Evolutionary conservation across 306 rosid genomes (phyloP), one percentile per base, ranked within the genome.

Genomic region (Spatholobus suberectus): DNA sequence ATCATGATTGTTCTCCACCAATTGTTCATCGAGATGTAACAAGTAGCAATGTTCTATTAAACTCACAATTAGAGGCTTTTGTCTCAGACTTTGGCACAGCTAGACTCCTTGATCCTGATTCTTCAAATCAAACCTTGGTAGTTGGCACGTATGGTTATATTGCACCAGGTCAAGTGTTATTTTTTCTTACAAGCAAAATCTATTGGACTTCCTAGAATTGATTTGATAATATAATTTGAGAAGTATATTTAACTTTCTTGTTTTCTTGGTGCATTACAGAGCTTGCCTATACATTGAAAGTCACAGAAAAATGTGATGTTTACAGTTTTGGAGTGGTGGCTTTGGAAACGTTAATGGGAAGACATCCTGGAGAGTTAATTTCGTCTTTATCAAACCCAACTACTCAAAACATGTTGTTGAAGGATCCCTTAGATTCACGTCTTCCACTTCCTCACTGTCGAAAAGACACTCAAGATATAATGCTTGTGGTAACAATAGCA

Each of bases 331-430:
- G 70, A 51, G 76, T 52, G 32, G 47, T 69, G 44, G 34, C 59
- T 4, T 32, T 79, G 3, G 76, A 79, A 52, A 67, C 55, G 1
- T 23, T 79, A 15, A 55, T 69, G 57, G 76, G 83, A 24, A 38
- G 0, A 0, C 81, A 76, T 27, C 81, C 71, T 8, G 26, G 47
- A 29, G 81, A 76, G 12, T 0, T 61, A 8, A 7, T 52, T 5
- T 40, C 58, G 29, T 15, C 58, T 26, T 17, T 76, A 6, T 29
- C 34, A 18, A 63, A 43, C 20, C 0, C 17, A 10, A 9, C 65
- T 6, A 12, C 61, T 11, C 70, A 54, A 40, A 80, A 27, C n/a
- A 41, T 55, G 14, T 38, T 70, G 37, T 1, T 70, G 17, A 80
- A 40, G 0, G 84, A 81, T 14, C 1, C 75, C 1, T 27, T 75